These are phyloP conservation scores for Phytophthora agathidicida DNA, from an alignment of 352 stramenopile species.

Conservation along the genomic window DNA sequence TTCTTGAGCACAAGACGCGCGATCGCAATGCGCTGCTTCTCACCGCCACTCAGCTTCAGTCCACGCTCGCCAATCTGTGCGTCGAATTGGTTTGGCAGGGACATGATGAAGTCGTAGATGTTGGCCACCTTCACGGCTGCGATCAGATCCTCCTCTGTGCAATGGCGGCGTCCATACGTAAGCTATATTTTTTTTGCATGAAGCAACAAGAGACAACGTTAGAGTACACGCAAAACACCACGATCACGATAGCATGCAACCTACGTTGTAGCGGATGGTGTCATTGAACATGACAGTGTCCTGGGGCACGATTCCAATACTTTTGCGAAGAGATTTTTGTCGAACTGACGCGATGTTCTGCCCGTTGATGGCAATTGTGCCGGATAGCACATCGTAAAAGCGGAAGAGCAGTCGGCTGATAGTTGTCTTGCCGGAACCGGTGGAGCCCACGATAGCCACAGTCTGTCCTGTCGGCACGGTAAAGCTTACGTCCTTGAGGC, in stretches of 20 bases:
- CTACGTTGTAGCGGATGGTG: conserved; percentile 95
- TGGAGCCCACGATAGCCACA: conserved; percentile 94
- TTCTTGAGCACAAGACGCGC: conserved; percentile 83
- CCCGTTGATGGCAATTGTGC: conserved; percentile 86
- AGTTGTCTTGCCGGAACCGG: conserved; percentile 94
- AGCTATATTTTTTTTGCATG: conserved; percentile 75
- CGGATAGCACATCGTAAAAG: conserved; percentile 95
- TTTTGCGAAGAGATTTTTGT: conserved; percentile 88
- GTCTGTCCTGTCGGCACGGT: conserved; percentile 81
- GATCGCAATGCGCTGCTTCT: conserved; percentile 88
- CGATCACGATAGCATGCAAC: conserved; percentile 2
- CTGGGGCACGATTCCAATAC: conserved; percentile 97
- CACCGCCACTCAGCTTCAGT: conserved; percentile 77
- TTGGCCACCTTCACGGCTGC: conserved; percentile 91
- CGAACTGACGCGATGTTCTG: conserved; percentile 88
- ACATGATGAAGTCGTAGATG: conserved; percentile 94
- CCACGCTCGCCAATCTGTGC: conserved; percentile 86
- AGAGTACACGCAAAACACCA: background rate
- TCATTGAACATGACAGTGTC: conserved; percentile 98
- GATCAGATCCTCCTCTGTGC: conserved; percentile 91
- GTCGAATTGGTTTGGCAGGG: conserved; percentile 91
- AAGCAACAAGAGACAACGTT: conserved; percentile 5
- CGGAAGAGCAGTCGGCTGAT: conserved; percentile 94
- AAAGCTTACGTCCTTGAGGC: conserved; percentile 87
- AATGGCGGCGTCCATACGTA: conserved; percentile 88